Evolutionary conservation across 1,139 yeast genomes (phyloP), one percentile per base, ranked within the genome.

Genomic region (Sugiyamaella pinicola): DNA sequence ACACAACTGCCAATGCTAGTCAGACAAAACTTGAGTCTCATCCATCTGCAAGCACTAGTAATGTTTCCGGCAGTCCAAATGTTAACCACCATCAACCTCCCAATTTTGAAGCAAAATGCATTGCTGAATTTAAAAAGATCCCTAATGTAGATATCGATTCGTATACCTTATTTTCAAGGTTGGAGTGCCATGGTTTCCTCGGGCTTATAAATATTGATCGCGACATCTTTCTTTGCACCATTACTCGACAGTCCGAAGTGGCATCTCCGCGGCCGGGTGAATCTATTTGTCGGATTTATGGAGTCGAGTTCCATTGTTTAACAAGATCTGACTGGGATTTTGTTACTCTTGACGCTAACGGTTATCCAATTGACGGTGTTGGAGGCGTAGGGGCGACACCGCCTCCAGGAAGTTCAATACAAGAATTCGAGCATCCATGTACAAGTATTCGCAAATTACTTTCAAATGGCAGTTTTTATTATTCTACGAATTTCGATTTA

Each of bases 391-490:
- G 59, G 8, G 38, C 19, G 39, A 9, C 39, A 17, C n/a, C 39
- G 3, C 21, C 34, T 8, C 34, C 39, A 10, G 39, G 39, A 18
- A 8, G 13, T 67, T 64, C 4, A 61, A 60, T 15, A 67, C 67
- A 48, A 17, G 43, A 37, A 41, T 69, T 76, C 13, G 86, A 82
- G 55, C 96, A 93, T 65, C 99, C 99, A 0, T 91, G 98, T 65
- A 79, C 78, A 49, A 93, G 85, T 54, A 71, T 93, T 58, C 80
- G 84, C 61, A 90, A 89, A 67, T 74, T 95, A 47, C 72, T 95
- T 51, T 79, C 86, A 29, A 87, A 87, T 66, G 98, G 98, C 4
- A 87, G 96, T 1, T 95, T 93, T 67, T 93, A 89, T 69, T 95
- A 85, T 71, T 88, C 96, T 43, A 83, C 90, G 15, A 95, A 90